A percentile compares a stretch with the other conserved stretches of the same genome.
These are phyloP conservation scores for Psilocybe subaeruginosa DNA, from an alignment of 768 basidiomycete genomes.

Conservation along the genomic window DNA sequence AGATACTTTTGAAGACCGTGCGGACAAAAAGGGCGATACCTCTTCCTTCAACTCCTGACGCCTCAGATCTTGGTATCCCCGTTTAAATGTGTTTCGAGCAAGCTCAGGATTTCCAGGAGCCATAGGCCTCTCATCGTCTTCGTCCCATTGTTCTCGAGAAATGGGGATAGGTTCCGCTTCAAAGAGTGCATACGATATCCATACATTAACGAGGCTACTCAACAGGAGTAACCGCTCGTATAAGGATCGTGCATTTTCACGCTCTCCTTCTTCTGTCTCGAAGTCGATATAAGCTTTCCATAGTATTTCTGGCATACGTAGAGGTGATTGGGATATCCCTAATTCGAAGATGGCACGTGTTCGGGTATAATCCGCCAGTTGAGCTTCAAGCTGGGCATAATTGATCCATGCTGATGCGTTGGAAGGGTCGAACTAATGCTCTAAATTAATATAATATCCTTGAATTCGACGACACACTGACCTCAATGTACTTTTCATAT, in stretches of 20 bases:
- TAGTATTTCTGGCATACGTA: conserved; percentile 92
- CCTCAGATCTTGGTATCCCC: conserved; percentile 86
- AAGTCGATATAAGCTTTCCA: conserved; percentile 98
- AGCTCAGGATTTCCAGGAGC: conserved; percentile 67
- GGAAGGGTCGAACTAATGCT: conserved; percentile 73
- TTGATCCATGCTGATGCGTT: conserved; percentile 95
- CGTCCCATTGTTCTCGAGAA: conserved; percentile 60
- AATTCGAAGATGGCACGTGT: conserved; percentile 94
- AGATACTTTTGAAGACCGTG: background rate
- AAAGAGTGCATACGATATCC: conserved; percentile 92
- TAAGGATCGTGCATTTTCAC: conserved; percentile 76
- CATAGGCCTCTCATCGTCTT: conserved; percentile 66
- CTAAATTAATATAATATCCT: conserved; percentile 1
- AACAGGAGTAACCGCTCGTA: conserved; percentile 84
- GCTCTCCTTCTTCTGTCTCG: conserved; percentile 90
- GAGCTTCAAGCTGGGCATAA: conserved; percentile 88
- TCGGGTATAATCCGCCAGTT: conserved; percentile 82
- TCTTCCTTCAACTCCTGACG: conserved; percentile 80
- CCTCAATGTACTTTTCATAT: conserved; percentile 94
- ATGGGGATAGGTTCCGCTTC: conserved; percentile 77
- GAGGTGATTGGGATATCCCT: conserved; percentile 71
- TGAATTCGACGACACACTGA: conserved; percentile 32
- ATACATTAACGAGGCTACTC: conserved; percentile 94
- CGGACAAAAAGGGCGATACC: conserved; percentile 41
- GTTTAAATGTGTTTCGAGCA: conserved; percentile 79